Evolutionary conservation across 805 yeast genomes (phyloP).

Genomic region (Saccharomycopsis sp.): DNA sequence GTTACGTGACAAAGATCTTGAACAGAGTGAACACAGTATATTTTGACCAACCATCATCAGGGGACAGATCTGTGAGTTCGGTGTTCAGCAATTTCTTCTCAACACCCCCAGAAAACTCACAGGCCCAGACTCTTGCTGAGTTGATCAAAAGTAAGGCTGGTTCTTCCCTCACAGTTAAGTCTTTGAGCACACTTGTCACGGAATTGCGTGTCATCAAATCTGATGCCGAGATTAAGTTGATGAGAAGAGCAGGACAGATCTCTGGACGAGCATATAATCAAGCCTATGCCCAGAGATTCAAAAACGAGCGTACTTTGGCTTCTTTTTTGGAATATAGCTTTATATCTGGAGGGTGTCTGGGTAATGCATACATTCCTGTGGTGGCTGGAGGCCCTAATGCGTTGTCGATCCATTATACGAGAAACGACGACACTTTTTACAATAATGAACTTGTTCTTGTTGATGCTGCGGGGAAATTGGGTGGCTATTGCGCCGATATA

Average conservation of each 20-base stretch:
- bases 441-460: constrained; percentile 80
- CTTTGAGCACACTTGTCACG: constrained; percentile 39
- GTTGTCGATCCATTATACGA: constrained; percentile 84
- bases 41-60: constrained; percentile 40
- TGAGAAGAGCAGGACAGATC: constrained; percentile 78
- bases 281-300: constrained; percentile 64
- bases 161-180: constrained; percentile 33
- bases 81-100: constrained; percentile 25
- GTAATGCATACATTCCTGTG: constrained; percentile 88
- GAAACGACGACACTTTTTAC: constrained; percentile 78
- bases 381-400: constrained; percentile 93
- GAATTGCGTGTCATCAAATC: constrained; percentile 66
- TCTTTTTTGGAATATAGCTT: constrained; percentile 79
- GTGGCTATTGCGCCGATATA: constrained; percentile 94
- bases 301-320: constrained; percentile 70
- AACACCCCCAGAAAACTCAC: constrained; percentile 15
- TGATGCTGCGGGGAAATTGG: constrained; percentile 91
- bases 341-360: constrained; percentile 81
- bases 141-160: constrained; percentile 24
- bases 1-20: constrained; percentile 42
- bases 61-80: constrained; percentile 18
- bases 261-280: constrained; percentile 79
- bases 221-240: constrained; percentile 62
- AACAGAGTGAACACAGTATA: constrained; percentile 44
- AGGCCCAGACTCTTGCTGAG: constrained; percentile 27